These are phyloP conservation scores for Metarhizium robertsii DNA, from an alignment of 2,329 filamentous ascomycete genomes.

Conservation along the genomic window DNA sequence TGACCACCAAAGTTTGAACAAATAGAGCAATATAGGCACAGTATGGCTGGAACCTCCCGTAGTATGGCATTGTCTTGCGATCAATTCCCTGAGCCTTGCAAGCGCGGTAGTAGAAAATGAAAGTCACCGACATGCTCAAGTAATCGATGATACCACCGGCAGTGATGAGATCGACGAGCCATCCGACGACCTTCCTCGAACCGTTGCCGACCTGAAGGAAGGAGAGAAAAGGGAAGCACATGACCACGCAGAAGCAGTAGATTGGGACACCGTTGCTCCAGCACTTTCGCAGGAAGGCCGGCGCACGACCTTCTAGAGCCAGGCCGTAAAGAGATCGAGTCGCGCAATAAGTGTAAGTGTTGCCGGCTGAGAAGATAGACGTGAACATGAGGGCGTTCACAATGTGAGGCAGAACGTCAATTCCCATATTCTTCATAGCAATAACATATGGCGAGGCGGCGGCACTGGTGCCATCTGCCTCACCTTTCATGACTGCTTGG, in stretches of 20 bases:
- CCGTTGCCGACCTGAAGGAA: slow-evolving; percentile 41
- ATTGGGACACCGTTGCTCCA: slow-evolving; percentile 53
- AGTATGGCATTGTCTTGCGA: slow-evolving; percentile 46
- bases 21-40: slow-evolving; percentile 37
- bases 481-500: slow-evolving; percentile 35
- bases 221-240: slow-evolving; percentile 43
- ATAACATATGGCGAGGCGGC: slow-evolving; percentile 55
- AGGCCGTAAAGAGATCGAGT: slow-evolving; percentile 42
- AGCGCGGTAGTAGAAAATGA: slow-evolving; percentile 40
- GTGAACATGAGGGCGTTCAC: slow-evolving; percentile 44
- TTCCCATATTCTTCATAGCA: slow-evolving; percentile 46
- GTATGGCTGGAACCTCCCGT: slow-evolving; percentile 49
- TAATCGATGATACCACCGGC: slow-evolving; percentile 54
- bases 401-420: slow-evolving; percentile 44
- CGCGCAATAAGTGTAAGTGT: slow-evolving; percentile 42
- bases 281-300: slow-evolving; percentile 44
- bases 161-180: slow-evolving; percentile 47
- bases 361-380: slow-evolving; percentile 36
- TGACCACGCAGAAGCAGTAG: slow-evolving; percentile 44
- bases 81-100: slow-evolving; percentile 42
- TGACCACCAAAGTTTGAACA: slow-evolving; percentile 33
- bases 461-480: slow-evolving; percentile 26
- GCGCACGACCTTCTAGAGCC: slow-evolving; percentile 39
- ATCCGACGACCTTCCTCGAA: slow-evolving; percentile 40
- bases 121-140: slow-evolving; percentile 41